Conservation (phyloP, 139 green algal genomes). For the Auxenochlorella pyrenoidosa region DNA sequence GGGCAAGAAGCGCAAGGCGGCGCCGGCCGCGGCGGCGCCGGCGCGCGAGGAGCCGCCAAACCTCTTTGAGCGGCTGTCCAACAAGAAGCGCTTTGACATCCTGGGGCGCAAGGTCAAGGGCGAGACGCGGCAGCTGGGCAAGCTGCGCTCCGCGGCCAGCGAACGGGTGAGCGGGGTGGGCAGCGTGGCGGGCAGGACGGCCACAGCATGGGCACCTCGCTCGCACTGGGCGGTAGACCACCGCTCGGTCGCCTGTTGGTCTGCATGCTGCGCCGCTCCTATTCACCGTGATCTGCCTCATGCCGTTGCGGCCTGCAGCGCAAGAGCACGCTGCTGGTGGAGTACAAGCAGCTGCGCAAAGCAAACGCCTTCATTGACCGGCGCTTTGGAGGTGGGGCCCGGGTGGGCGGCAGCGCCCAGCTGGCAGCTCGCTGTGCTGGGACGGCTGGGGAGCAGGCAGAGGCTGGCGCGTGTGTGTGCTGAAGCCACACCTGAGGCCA, state of each 20-base stretch:
- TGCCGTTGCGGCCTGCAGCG: constrained; percentile 61
- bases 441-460: no score
- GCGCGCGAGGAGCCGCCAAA: constrained; percentile 37
- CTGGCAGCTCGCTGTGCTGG: neutral
- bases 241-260: no score
- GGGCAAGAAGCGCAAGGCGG: constrained; percentile 39
- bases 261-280: no score
- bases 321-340: constrained; percentile 92
- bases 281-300: no score
- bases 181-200: no score
- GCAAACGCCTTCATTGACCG: constrained; percentile 94
- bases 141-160: constrained; percentile 42
- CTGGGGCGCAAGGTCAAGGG: constrained; percentile 67
- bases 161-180: constrained; percentile 51
- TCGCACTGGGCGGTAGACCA: no score
- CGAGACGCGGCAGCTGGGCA: constrained; percentile 35
- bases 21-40: neutral
- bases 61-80: constrained; percentile 58
- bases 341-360: constrained; percentile 89
- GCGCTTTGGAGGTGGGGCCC: constrained; percentile 87
- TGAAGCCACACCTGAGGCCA: no score
- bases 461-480: no score
- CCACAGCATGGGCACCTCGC: no score
- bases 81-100: constrained; percentile 67
- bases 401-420: no score